Evolutionary conservation across 805 yeast species (phyloP).

Genomic region (Candida qinlingensis): DNA sequence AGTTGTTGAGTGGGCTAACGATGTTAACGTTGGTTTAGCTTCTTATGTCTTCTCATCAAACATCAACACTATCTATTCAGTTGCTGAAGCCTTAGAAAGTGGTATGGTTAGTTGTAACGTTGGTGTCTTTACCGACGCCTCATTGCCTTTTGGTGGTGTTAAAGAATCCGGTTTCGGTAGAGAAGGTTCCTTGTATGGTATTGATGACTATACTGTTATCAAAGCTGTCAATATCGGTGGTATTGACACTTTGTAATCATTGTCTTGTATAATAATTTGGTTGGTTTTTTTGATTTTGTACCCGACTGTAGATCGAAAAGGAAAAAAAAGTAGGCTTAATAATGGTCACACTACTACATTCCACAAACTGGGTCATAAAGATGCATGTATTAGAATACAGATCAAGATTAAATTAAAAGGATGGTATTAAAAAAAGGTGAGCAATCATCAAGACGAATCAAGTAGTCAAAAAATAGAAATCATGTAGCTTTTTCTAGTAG

Average conservation of each 20-base stretch:
- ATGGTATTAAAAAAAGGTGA: not conserved
- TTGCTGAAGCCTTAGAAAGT: slow-evolving; percentile 52
- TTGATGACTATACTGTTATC: slow-evolving; percentile 53
- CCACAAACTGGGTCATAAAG: no score
- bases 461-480: no score
- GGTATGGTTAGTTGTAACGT: slow-evolving; percentile 65
- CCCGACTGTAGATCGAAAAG: not conserved
- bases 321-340: not conserved
- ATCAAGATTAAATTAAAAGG: not conserved
- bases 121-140: slow-evolving; percentile 49
- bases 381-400: no score
- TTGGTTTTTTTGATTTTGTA: not conserved
- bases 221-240: slow-evolving; percentile 49
- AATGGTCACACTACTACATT: not conserved
- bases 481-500: no score
- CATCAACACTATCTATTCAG: slow-evolving; percentile 43
- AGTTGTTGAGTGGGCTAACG: slow-evolving; percentile 49
- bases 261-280: no score
- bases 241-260: slow-evolving; percentile 6
- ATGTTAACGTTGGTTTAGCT: slow-evolving; percentile 52
- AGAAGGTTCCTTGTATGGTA: slow-evolving; percentile 59
- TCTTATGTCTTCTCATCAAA: slow-evolving; percentile 53
- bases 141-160: slow-evolving; percentile 60
- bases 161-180: slow-evolving; percentile 67
- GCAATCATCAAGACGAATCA: no score